A percentile compares a stretch with the other conserved stretches of the same genome.
Evolutionary conservation across 129 eudicot genomes (phyloP).

Genomic region (Artemisia tridentata): DNA sequence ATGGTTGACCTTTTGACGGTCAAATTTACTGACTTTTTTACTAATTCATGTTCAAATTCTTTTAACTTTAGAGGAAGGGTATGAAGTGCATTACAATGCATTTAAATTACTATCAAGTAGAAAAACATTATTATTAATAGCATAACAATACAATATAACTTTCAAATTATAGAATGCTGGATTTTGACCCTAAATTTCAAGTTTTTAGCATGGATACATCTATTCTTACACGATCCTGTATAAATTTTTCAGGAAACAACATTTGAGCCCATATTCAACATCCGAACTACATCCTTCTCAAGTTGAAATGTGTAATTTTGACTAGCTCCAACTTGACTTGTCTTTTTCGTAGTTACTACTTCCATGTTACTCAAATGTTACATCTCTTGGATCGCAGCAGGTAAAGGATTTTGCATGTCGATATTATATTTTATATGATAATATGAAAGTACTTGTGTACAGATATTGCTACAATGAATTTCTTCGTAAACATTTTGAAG

Average conservation of each 20-base stretch:
- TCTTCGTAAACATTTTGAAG: not conserved
- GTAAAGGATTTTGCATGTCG: slow-evolving; percentile 1
- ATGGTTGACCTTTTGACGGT: too few relatives aligned
- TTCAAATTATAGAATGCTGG: not conserved
- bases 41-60: not conserved
- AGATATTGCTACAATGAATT: slow-evolving; percentile 1
- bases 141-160: not conserved
- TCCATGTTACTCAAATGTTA: slow-evolving; percentile 2
- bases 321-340: not conserved
- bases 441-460: not conserved
- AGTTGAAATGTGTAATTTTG: slow-evolving; percentile 1
- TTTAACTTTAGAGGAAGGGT: not conserved
- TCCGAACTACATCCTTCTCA: slow-evolving; percentile 2
- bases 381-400: slow-evolving; percentile 1
- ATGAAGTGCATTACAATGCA: not conserved
- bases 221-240: not conserved
- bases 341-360: not conserved
- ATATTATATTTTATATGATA: slow-evolving; percentile 1
- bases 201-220: not conserved
- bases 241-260: slow-evolving; percentile 11
- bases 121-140: not conserved
- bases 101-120: not conserved
- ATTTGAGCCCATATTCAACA: not conserved
- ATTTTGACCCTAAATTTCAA: not conserved
- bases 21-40: too few relatives aligned